Evolutionary conservation across 441 rosid genomes (phyloP), one percentile per base, ranked within the genome.

Genomic region (Brassica balearica): DNA sequence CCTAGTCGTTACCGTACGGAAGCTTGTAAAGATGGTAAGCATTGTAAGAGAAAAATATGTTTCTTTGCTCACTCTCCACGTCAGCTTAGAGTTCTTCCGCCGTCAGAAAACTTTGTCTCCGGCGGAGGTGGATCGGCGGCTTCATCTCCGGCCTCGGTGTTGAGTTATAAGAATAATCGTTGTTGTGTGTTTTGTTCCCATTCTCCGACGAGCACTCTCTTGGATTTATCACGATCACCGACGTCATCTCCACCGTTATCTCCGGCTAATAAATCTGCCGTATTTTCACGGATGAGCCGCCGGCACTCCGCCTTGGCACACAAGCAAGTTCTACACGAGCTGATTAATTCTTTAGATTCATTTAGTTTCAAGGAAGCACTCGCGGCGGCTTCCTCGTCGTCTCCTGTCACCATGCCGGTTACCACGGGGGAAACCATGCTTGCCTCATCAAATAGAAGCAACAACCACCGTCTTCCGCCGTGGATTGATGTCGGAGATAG

Each of bases 11-110:
- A 92, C 71, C 79, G 97, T 70, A 91, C 97, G 0, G 93, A 91
- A 48, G 91, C 94, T 7, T 92, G 97, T 70, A 92, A 91, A 73
- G 97, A 92, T 17, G 97, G 92, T 8, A 87, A 84, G 76, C 86
- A 84, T 25, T 91, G 97, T 74, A 82, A 85, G 69, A 84, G 97
- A 2, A 91, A 91, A 80, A 87, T 91, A 3, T 92, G 97, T 73
- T 92, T 92, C 81, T 92, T 92, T 29, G 97, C 96, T 46, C 96
- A 91, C 75, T 80, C 92, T 11, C 83, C 90, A 12, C 86, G 83
- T 34, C 92, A 92, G 83, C 92, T 92, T n/a, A 88, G 97, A 12
- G 58, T 87, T 68, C 81, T 85, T 14, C 86, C 90, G 1, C 92
- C 82, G 43, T 6, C n/a, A 1, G 69, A 58, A 3, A 69, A 65